Evolutionary conservation across 225 moss, liverwort and hornwort genomes (phyloP).

Genomic region (Polytrichum formosum): DNA sequence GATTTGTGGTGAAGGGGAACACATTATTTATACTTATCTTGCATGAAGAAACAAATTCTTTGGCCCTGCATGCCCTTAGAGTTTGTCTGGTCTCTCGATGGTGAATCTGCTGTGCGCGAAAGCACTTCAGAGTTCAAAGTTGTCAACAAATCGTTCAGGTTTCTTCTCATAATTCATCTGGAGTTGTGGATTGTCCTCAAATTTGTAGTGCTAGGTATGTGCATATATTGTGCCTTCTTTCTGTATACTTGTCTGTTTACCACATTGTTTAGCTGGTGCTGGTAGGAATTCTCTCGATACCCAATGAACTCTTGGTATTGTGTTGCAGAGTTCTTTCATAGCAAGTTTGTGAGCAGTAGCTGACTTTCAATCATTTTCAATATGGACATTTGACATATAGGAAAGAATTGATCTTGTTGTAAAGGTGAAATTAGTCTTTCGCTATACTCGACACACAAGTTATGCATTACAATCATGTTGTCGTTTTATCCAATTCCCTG

Average conservation of each 20-base stretch:
- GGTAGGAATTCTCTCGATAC: no score
- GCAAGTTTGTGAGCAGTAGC: no score
- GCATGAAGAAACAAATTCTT: constrained; percentile 98
- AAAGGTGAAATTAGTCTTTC: constrained; percentile 46
- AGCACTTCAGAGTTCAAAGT: constrained; percentile 97
- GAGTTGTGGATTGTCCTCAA: no score
- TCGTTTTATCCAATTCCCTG: no score
- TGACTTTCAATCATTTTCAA: no score
- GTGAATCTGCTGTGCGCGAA: constrained; percentile 93
- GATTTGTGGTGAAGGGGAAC: constrained; percentile 97
- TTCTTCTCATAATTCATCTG: not conserved
- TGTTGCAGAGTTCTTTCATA: no score
- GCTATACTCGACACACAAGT: not conserved
- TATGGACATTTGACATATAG: constrained; percentile 31
- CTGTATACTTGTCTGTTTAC: no score
- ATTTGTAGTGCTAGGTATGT: no score
- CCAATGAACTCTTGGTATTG: no score
- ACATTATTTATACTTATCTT: constrained; percentile 88
- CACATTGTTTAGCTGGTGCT: no score
- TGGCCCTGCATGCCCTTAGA: constrained; percentile 71
- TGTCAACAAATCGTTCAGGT: constrained; percentile 88
- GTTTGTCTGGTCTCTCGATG: constrained; percentile 89
- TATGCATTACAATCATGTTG: no score
- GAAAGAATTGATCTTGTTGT: constrained; percentile 90
- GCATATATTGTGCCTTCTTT: no score